Percentiles rank a stretch among this genome's conserved stretches.
phyloP scores from a whole-genome alignment of 1,284 basidiomycete genomes.

The Gymnopus androsaceus region DNA sequence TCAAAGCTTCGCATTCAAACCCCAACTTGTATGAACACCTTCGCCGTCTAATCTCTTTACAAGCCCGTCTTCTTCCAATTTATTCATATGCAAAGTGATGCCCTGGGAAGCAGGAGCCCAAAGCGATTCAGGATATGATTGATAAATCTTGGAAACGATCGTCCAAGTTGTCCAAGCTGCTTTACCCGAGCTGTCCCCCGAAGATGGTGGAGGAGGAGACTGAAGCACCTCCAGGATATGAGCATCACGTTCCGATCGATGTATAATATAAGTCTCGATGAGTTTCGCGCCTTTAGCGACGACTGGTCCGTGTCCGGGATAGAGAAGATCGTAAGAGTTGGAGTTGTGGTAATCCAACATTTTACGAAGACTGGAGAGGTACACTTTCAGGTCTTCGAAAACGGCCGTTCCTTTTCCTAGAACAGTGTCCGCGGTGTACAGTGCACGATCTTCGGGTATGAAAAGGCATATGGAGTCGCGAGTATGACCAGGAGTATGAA shows the following conservation, averaged over 20 bases:
- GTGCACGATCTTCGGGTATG: conserved; percentile 60
- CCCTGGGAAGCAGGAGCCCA: conserved; percentile 75
- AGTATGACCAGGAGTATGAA: conserved; percentile 93
- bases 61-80: conserved; percentile 68
- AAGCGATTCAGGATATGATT: conserved; percentile 68
- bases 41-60: conserved; percentile 54
- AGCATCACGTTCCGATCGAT: conserved; percentile 80
- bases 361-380: conserved; percentile 70
- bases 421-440: conserved; percentile 91
- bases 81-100: conserved; percentile 73
- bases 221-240: conserved; percentile 72
- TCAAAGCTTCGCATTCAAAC: conserved; percentile 22
- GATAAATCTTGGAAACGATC: conserved; percentile 68
- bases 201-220: conserved; percentile 33
- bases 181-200: conserved; percentile 17
- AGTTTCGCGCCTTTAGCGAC: conserved; percentile 58
- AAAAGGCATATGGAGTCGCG: conserved; percentile 80
- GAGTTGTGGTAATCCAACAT: conserved; percentile 50
- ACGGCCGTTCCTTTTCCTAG: conserved; percentile 90
- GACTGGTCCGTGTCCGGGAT: conserved; percentile 89
- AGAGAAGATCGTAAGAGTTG: conserved; percentile 52
- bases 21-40: conserved; percentile 42
- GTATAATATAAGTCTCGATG: conserved; percentile 77
- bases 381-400: conserved; percentile 82
- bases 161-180: conserved; percentile 62